Evolutionary conservation across 371 early-diverging fungal species (phyloP).

Genomic region (Mycotypha africana): DNA sequence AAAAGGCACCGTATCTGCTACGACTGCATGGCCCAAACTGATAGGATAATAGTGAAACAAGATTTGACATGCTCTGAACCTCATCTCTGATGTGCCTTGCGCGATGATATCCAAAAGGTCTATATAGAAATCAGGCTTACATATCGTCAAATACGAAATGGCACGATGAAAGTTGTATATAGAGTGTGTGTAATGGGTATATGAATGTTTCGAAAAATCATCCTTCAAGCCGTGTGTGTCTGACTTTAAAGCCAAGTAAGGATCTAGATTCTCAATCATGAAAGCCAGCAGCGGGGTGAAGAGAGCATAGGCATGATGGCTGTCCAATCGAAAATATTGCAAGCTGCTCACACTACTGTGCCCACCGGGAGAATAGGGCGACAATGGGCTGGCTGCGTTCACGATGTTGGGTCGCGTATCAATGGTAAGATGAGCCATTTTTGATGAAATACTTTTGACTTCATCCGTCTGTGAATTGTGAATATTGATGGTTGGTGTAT

Average conservation of each 20-base stretch:
- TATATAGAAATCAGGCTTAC: conserved; percentile 49
- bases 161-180: conserved; percentile 48
- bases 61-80: conserved; percentile 35
- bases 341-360: conserved; percentile 9
- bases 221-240: conserved; percentile 4
- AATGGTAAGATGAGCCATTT: conserved; percentile 35
- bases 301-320: conserved; percentile 24
- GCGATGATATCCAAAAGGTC: conserved; percentile 52
- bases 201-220: conserved; percentile 15
- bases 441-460: conserved; percentile 4
- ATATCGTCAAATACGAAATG: conserved; percentile 38
- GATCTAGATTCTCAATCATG: conserved; percentile 43
- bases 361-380: conserved; percentile 9
- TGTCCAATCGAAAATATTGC: conserved; percentile 5
- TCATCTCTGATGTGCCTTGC: conserved; percentile 31
- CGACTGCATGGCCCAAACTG: conserved; percentile 47
- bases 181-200: conserved; percentile 21
- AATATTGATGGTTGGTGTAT: conserved; percentile 38
- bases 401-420: conserved; percentile 25
- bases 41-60: conserved; percentile 36
- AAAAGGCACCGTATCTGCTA: conserved; percentile 42
- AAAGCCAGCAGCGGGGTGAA: conserved; percentile 40
- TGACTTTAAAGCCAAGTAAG: conserved; percentile 24
- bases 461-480: conserved; percentile 27
- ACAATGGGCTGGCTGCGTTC: background rate